These are phyloP conservation scores for Dictyostelium citrinum DNA, from an alignment of 78 protist species.

Conservation along the genomic window DNA sequence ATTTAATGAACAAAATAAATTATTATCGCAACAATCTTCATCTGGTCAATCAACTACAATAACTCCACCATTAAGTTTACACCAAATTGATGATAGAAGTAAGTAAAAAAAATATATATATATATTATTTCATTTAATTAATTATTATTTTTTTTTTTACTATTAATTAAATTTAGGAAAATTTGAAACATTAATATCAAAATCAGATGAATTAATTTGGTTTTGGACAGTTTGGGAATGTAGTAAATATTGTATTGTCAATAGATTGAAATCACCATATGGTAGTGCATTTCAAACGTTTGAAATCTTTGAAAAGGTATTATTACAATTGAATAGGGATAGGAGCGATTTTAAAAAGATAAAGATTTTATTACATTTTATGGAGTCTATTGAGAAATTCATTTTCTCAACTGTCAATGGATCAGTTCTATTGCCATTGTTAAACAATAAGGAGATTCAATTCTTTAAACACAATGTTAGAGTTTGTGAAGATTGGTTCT, in stretches of 20 bases:
- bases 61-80: background rate
- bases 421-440: constrained; percentile 10
- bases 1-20: background rate
- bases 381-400: constrained; percentile 53
- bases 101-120: background rate
- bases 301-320: constrained; percentile 31
- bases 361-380: constrained; percentile 24
- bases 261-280: constrained; percentile 61
- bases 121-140: background rate
- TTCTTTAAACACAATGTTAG: constrained; percentile 42
- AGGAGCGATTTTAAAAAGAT: constrained; percentile 32
- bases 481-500: constrained; percentile 77
- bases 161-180: background rate
- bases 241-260: constrained; percentile 40
- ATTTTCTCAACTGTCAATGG: constrained; percentile 66
- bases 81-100: background rate
- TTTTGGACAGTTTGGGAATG: constrained; percentile 68
- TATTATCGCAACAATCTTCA: background rate
- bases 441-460: background rate
- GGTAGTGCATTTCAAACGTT: constrained; percentile 49
- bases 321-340: constrained; percentile 36
- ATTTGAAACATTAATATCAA: constrained; percentile 6
- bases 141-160: background rate
- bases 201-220: constrained; percentile 57
- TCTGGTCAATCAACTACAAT: background rate